Evolutionary conservation across 2,329 filamentous ascomycete species (phyloP), one percentile per base, ranked within the genome.

Genomic region (Botrytis medusae): DNA sequence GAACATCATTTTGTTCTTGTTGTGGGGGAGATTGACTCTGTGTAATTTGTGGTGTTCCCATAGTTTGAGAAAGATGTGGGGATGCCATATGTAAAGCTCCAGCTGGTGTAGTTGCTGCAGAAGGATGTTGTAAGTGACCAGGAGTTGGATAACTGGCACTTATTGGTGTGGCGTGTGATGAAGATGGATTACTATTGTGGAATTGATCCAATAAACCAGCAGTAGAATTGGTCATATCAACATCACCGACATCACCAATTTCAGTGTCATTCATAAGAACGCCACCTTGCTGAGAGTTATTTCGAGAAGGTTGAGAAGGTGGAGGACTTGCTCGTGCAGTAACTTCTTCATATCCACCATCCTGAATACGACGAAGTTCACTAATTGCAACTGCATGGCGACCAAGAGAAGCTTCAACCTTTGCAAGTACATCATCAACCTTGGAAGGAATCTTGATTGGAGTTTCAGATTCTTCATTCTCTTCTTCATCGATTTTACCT

Each of bases 321-420:
- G 73, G 74, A 70, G 77, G 74, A 64, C 74, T 78, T 73, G 76
- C 75, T n/a, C 75, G 63, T 34, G 75, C 79, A 22, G 82, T 79
- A 34, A 80, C 78, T 75, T 93, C 89, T 81, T 94, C 84, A 48
- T 89, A 88, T 3, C 94, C 94, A 67, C 94, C 94, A 78, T 93
- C 92, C 79, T 96, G 90, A 61, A 97, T 87, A 63, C 93, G 91
- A 54, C 88, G 86, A 12, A 95, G 86, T 37, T 88, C 86, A 68
- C 90, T 87, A 71, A 92, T 88, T 40, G 87, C 85, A 54, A 88
- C 86, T 61, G 93, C 89, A 75, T 88, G 90, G 72, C 90, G 90
- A 29, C 90, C 90, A n/a, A 93, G 86, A 3, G 89, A 84, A 69
- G 86, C 84, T 83, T 97, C 93, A 1, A 97, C 89, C 72, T 93